These are phyloP conservation scores for Exophiala bonariae DNA, from an alignment of 2,329 filamentous ascomycete genomes.

Conservation along the genomic window DNA sequence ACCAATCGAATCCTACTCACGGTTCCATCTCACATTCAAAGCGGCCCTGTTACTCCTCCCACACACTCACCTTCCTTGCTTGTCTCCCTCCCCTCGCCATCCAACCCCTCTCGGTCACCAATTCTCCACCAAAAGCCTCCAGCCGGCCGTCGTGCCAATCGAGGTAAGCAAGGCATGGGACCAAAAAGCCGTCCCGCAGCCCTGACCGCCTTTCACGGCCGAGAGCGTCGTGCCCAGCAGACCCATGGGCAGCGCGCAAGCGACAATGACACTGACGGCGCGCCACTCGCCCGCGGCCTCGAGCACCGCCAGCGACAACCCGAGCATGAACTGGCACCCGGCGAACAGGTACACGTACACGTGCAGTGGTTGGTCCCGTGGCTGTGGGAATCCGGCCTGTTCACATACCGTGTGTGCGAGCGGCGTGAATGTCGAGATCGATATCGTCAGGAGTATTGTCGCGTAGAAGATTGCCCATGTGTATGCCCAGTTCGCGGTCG, in stretches of 20 bases:
- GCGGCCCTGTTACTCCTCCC: too few relatives aligned
- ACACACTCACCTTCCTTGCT: too few relatives aligned
- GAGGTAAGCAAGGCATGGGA: neutral
- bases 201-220: neutral
- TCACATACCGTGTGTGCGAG: neutral
- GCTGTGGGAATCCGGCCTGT: conserved; percentile 4
- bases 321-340: conserved; percentile 2
- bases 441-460: neutral
- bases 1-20: too few relatives aligned
- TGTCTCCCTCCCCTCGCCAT: too few relatives aligned
- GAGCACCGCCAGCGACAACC: neutral
- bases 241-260: neutral
- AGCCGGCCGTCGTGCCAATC: neutral
- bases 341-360: conserved; percentile 5
- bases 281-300: conserved; percentile 2
- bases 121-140: conserved; percentile 1
- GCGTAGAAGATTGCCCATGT: conserved; percentile 3
- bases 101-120: conserved; percentile 4
- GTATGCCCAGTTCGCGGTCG: conserved; percentile 1
- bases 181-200: conserved; percentile 1
- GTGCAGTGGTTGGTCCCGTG: conserved; percentile 1
- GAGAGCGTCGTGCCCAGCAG: conserved; percentile 1
- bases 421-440: neutral
- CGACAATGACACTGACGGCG: conserved; percentile 3
- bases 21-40: too few relatives aligned